Conservation (phyloP, 768 basidiomycete genomes). For the Boletus tomentosulus region DNA sequence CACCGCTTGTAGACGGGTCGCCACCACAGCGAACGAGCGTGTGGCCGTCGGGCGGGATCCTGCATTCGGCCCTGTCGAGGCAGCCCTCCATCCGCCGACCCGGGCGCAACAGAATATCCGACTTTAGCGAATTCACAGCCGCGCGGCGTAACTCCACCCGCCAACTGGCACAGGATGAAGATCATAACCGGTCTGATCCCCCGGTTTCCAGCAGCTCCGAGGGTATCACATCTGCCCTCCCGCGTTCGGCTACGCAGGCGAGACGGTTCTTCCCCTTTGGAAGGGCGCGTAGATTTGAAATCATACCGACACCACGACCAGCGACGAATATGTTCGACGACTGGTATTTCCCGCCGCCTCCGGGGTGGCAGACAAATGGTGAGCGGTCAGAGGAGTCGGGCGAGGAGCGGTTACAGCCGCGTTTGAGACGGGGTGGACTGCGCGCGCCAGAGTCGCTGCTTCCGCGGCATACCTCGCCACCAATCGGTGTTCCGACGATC, state of each 20-base stretch:
- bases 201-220: not conserved
- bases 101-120: slow-evolving; percentile 48
- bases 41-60: slow-evolving; percentile 24
- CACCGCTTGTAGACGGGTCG: slow-evolving; percentile 27
- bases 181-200: slow-evolving; percentile 13
- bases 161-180: slow-evolving; percentile 29
- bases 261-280: slow-evolving; percentile 58
- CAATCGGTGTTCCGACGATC: slow-evolving; percentile 20
- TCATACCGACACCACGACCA: slow-evolving; percentile 31
- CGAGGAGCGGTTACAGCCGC: slow-evolving; percentile 41
- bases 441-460: slow-evolving; percentile 61
- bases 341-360: slow-evolving; percentile 30
- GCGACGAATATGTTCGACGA: slow-evolving; percentile 29
- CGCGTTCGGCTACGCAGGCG: slow-evolving; percentile 23
- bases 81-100: slow-evolving; percentile 62
- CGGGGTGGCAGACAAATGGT: slow-evolving; percentile 16
- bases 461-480: slow-evolving; percentile 42
- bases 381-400: slow-evolving; percentile 31
- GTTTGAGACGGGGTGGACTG: slow-evolving; percentile 64
- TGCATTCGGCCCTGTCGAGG: slow-evolving; percentile 41
- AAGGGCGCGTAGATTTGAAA: slow-evolving; percentile 41
- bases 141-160: slow-evolving; percentile 54
- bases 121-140: slow-evolving; percentile 70
- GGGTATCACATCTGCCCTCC: slow-evolving; percentile 1
- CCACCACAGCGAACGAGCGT: slow-evolving; percentile 16